Conservation (phyloP, 2,329 filamentous ascomycete species). For the Sarocladium kiliense region DNA sequence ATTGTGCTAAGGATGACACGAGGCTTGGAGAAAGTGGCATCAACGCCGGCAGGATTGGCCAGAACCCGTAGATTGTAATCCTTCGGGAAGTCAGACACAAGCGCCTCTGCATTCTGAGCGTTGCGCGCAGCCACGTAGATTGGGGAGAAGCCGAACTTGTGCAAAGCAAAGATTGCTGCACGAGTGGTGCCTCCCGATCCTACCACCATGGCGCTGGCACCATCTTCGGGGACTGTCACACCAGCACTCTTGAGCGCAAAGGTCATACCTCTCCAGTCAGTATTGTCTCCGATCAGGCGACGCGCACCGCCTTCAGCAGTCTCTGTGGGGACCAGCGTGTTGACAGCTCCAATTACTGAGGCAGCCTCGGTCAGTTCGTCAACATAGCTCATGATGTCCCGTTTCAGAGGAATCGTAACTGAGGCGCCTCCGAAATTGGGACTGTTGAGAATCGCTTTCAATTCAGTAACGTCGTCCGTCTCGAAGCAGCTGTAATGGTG, state of each 20-base stretch:
- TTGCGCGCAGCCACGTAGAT: constrained; percentile 85
- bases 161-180: constrained; percentile 83
- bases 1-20: constrained; percentile 83
- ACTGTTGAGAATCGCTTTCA: constrained; percentile 61
- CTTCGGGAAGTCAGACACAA: constrained; percentile 68
- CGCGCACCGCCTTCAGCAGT: constrained; percentile 34
- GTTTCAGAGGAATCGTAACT: constrained; percentile 91
- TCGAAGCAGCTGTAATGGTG: constrained; percentile 76
- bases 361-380: constrained; percentile 78
- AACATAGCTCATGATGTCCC: constrained; percentile 76
- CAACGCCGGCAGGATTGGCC: constrained; percentile 40
- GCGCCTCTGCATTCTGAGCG: constrained; percentile 57
- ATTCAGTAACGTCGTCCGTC: constrained; percentile 58
- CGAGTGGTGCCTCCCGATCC: constrained; percentile 89
- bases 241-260: constrained; percentile 69
- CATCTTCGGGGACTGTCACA: constrained; percentile 32
- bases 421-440: constrained; percentile 86
- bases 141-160: constrained; percentile 75
- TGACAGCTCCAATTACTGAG: constrained; percentile 81
- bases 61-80: constrained; percentile 68
- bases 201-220: constrained; percentile 67
- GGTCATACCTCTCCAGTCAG: constrained; percentile 92
- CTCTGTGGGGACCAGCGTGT: constrained; percentile 72
- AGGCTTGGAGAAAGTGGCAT: constrained; percentile 42
- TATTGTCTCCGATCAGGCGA: constrained; percentile 80